These are phyloP conservation scores for Tilletia caries DNA, from an alignment of 1,284 basidiomycete genomes.

Conservation along the genomic window DNA sequence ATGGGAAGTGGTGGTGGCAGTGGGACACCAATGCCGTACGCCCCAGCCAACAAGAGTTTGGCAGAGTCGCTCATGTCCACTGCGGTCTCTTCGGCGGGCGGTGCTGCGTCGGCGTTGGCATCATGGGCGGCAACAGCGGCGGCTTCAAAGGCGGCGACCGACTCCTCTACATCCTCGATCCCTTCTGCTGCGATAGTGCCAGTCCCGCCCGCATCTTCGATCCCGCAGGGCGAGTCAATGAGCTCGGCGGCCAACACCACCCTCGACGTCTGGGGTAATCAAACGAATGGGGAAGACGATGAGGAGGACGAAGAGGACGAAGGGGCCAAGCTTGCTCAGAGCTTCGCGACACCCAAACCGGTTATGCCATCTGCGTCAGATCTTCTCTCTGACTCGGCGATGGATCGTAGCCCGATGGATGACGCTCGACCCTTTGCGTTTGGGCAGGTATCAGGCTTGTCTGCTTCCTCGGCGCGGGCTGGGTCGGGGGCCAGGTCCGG, in stretches of 20 bases:
- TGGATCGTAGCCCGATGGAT: not conserved
- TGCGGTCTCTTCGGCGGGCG: slow-evolving; percentile 36
- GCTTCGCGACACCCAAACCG: not conserved
- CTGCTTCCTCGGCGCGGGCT: no score
- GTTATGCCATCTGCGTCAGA: not conserved
- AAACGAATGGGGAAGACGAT: not conserved
- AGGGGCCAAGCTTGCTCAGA: not conserved
- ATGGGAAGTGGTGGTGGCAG: slow-evolving; percentile 3
- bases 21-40: slow-evolving; percentile 20
- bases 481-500: not conserved
- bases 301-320: slow-evolving; percentile 9
- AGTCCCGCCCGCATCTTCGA: not conserved
- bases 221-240: slow-evolving; percentile 14
- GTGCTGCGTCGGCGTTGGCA: slow-evolving; percentile 43
- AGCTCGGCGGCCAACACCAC: not conserved
- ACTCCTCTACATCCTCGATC: not conserved
- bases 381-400: not conserved
- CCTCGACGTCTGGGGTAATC: not conserved
- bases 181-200: slow-evolving; percentile 5
- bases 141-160: not conserved
- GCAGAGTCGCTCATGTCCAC: slow-evolving; percentile 2
- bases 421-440: not conserved
- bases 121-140: slow-evolving; percentile 45
- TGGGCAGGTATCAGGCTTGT: not conserved
- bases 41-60: slow-evolving; percentile 14